These are phyloP conservation scores for Ogataea henricii DNA, from an alignment of 805 yeast species.

Conservation along the genomic window DNA sequence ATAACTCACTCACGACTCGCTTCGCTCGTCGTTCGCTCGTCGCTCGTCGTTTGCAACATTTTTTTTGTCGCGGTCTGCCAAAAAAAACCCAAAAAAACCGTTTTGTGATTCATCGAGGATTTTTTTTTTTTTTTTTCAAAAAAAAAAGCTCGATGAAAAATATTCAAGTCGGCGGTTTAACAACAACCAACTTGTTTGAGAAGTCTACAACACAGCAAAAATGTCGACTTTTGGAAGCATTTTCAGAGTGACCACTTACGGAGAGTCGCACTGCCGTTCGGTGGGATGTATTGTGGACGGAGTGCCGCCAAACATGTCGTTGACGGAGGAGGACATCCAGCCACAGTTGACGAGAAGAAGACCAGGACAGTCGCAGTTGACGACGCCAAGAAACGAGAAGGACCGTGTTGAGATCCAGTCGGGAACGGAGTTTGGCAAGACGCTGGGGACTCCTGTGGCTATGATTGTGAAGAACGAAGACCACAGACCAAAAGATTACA, in stretches of 20 bases:
- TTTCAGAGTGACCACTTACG: constrained; percentile 87
- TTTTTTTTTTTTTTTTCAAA: constrained; percentile 1
- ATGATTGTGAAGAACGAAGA: constrained; percentile 93
- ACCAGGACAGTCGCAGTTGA: constrained; percentile 91
- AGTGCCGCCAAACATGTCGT: constrained; percentile 90
- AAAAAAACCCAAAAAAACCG: neutral
- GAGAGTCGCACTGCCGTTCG: constrained; percentile 96
- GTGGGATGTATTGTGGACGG: constrained; percentile 99
- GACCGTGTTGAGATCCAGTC: constrained; percentile 91
- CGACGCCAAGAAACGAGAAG: constrained; percentile 96
- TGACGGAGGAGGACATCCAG: constrained; percentile 86
- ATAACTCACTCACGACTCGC: neutral
- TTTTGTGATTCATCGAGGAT: neutral
- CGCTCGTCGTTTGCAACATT: neutral
- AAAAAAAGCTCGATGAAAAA: neutral
- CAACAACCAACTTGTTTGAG: neutral
- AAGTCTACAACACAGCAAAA: constrained; percentile 2
- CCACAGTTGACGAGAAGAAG: constrained; percentile 96
- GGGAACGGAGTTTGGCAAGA: constrained; percentile 87
- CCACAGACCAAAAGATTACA: constrained; percentile 95
- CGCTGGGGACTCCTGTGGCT: constrained; percentile 94
- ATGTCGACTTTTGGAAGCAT: constrained; percentile 77
- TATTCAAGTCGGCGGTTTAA: neutral
- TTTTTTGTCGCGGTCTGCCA: neutral
- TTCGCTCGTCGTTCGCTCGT: neutral